A percentile compares a stretch with the other conserved stretches of the same genome.
phyloP scores from a whole-genome alignment of 1,139 yeast species.

The Zygoascus meyerae region DNA sequence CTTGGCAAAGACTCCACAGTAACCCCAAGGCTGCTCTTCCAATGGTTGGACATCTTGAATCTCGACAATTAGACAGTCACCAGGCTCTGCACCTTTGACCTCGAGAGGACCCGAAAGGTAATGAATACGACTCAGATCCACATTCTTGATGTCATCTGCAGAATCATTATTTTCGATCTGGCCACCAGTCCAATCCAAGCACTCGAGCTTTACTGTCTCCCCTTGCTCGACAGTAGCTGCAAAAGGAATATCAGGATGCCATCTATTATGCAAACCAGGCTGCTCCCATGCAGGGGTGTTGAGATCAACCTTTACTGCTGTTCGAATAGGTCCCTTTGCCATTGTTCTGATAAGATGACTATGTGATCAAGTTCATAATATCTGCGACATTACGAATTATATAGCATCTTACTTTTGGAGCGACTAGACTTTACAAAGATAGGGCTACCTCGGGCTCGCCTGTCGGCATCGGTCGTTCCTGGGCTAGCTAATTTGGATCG shows the following conservation, averaged over 20 bases:
- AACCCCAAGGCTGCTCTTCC: conserved; percentile 50
- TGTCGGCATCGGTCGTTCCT: conserved; percentile 1
- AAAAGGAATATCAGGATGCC: conserved; percentile 49
- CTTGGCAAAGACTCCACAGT: conserved; percentile 44
- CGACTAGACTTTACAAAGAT: neutral
- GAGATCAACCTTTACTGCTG: conserved; percentile 36
- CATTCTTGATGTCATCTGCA: conserved; percentile 44
- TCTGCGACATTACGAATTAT: neutral
- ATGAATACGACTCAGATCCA: conserved; percentile 43
- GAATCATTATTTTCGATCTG: conserved; percentile 43
- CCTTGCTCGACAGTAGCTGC: conserved; percentile 38
- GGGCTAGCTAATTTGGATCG: neutral
- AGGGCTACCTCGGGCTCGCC: neutral
- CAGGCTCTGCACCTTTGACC: conserved; percentile 42
- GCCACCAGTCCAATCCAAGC: conserved; percentile 51
- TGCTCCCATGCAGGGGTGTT: conserved; percentile 42
- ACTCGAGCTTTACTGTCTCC: conserved; percentile 43
- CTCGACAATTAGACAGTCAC: conserved; percentile 45
- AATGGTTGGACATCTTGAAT: conserved; percentile 48
- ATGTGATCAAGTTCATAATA: neutral
- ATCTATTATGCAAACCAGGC: conserved; percentile 44
- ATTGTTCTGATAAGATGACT: neutral
- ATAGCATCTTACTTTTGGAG: neutral
- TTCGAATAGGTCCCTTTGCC: conserved; percentile 18
- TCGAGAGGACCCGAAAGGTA: conserved; percentile 46